Evolutionary conservation across 2,329 filamentous ascomycete species (phyloP), one percentile per base, ranked within the genome.

Genomic region (Paramyrothecium sp.): DNA sequence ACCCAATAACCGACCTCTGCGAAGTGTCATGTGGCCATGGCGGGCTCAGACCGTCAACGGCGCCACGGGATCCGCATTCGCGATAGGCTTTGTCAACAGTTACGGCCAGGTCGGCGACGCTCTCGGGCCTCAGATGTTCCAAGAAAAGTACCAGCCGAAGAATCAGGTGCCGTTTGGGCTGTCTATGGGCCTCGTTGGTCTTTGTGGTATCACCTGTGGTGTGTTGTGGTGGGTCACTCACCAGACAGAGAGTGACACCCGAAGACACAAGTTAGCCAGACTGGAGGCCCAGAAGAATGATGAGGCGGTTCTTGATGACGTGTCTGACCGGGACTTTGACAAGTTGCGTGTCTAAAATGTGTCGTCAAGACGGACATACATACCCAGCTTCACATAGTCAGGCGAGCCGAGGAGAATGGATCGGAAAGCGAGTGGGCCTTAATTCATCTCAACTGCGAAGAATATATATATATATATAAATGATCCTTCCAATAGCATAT

Each of bases 51-150:
- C 77, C 2, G 80, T 74, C 0, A 71, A 68, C 49, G 61, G 75
- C 3, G 75, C 79, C 1, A 81, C 79, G 0, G 79, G 78, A 0
- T 80, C 79, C 0, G 79, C 79, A 1, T 81, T 81, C 62, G 73
- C 76, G 2, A 79, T 81, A 55, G 78, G 74, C 1, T 82, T 81
- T 54, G 77, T 79, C 53, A 81, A 80, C 59, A 78, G 74, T 56
- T 79, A 81, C 60, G 78, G 78, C 0, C 78, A 81, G 59, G 78
- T 81, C 19, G 79, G 78, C 3, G 78, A 76, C 17, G 77, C 77
- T 2, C 71, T 81, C 12, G 78, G 77, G 0, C 74, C 78, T 11
- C 78, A 81, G 62, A 73, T 81, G 21, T 81, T 81, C 60, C 66
- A 70, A 44, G 72, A 69, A 33, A 69, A 69, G 41, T 81, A 77